phyloP scores from a whole-genome alignment of 495 filamentous ascomycete species.

The Cenococcum geophilum region DNA sequence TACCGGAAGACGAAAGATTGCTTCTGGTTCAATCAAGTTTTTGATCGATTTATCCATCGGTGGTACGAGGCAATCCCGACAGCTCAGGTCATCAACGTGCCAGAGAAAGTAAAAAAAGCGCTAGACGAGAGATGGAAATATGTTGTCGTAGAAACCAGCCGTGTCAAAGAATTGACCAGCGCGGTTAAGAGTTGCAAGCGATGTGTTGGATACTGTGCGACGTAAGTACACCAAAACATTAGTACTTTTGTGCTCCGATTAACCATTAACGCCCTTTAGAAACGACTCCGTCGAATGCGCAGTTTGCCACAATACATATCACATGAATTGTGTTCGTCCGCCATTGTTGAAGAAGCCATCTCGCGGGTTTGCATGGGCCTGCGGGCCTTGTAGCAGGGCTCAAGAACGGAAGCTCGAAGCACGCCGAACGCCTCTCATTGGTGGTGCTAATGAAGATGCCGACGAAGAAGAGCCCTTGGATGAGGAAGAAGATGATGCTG shows the following conservation, averaged over 20 bases:
- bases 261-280: constrained; percentile 41
- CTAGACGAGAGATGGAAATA: constrained; percentile 93
- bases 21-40: constrained; percentile 98
- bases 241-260: not conserved
- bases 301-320: constrained; percentile 88
- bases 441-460: constrained; percentile 55
- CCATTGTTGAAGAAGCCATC: constrained; percentile 93
- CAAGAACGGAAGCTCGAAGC: constrained; percentile 91
- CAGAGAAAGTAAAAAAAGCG: constrained; percentile 85
- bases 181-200: constrained; percentile 95
- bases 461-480: constrained; percentile 61
- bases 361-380: constrained; percentile 96
- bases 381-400: constrained; percentile 87
- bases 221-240: constrained; percentile 49
- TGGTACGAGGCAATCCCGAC: constrained; percentile 96
- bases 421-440: constrained; percentile 68
- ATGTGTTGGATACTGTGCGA: constrained; percentile 82
- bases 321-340: constrained; percentile 96
- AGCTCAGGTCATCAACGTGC: constrained; percentile 89
- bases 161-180: constrained; percentile 90
- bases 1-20: constrained; percentile 76
- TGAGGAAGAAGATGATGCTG: constrained; percentile 68
- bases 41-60: constrained; percentile 95
- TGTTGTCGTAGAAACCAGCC: constrained; percentile 83
- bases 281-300: constrained; percentile 96